Base-by-base conservation (phyloP, 257 asterid species). In the Petrea volubilis region DNA sequence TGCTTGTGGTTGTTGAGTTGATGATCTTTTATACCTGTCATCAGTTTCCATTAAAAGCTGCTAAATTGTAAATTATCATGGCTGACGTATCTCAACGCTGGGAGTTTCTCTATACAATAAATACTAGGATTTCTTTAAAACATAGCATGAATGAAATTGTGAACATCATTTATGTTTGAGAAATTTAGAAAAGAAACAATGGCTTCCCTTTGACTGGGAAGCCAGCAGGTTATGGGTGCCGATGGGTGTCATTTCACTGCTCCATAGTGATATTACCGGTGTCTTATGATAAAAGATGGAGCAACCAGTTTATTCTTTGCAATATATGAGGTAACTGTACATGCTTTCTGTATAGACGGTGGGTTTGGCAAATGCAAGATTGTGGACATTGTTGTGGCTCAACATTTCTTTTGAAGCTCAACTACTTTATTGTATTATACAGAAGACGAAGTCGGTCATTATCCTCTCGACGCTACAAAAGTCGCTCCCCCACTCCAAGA, bases 251-350 rank as follows among this genome's bases (percentile, higher is more conserved):
- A 85, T 80, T 83, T 89, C 84, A 78, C 86, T 86, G 96, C 93
- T 81, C 90, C 84, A 78, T 86, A 88, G 88, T 88, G 94, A 86
- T 80, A 86, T 83, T 90, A 80, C 88, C 98, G 43, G 91, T 95
- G 82, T 89, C 96, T 82, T 85, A 77, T 88, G 93, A 84, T 90
- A 81, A 90, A 90, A 81, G 98, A 86, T 81, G 98, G 96, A 82
- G 96, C 95, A 62, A 91, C 78, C 87, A 85, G 96, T 95, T 84
- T 79, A 84, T 78, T 82, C 95, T 88, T 88, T 85, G 93, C 99
- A 88, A 78, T 82, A 64, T 86, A 84, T 88, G 97, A 92, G 99
- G 99, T 95, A 92, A 95, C 87, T 68, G 92, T 78, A 88, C 79
- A 66, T 85, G 90, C 83, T 85, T 87, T 79, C 80, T 43, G 74